Percentiles rank a stretch among this genome's conserved stretches.
Conservation (phyloP, 2,329 filamentous ascomycete species). For the Endocalyx cinctus region DNA sequence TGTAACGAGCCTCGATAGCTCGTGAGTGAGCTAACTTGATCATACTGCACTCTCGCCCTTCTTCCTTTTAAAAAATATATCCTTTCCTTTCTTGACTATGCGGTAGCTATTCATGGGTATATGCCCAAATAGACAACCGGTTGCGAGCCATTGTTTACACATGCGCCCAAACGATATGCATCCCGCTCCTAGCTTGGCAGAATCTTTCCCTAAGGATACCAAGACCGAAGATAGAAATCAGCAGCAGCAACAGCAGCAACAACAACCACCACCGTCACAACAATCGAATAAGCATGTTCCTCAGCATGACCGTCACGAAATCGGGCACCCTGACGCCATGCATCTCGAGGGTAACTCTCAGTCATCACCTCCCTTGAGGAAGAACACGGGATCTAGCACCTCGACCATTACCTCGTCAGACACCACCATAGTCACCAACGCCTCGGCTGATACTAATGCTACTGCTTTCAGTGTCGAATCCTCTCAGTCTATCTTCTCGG, state of each 20-base stretch:
- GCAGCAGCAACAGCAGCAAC: no score
- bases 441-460: constrained; percentile 41
- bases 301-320: constrained; percentile 21
- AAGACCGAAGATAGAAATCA: constrained; percentile 30
- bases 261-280: no score
- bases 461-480: constrained; percentile 50
- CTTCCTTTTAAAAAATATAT: no score
- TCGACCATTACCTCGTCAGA: constrained; percentile 48
- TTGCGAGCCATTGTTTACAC: no score
- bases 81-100: no score
- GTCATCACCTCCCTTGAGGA: constrained; percentile 30
- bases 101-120: no score
- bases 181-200: constrained; percentile 30
- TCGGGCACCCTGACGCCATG: constrained; percentile 19
- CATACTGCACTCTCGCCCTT: no score
- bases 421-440: constrained; percentile 29
- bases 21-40: no score
- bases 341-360: no score
- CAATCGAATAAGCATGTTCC: no score
- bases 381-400: constrained; percentile 50
- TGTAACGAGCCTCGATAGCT: no score
- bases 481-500: constrained; percentile 52
- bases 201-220: constrained; percentile 30
- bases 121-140: no score
- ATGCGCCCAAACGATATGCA: constrained; percentile 25